Percentiles rank a stretch among this genome's conserved stretches.
Evolutionary conservation across 2,329 filamentous ascomycete genomes (phyloP).

Genomic region (Colletotrichum simmondsii): DNA sequence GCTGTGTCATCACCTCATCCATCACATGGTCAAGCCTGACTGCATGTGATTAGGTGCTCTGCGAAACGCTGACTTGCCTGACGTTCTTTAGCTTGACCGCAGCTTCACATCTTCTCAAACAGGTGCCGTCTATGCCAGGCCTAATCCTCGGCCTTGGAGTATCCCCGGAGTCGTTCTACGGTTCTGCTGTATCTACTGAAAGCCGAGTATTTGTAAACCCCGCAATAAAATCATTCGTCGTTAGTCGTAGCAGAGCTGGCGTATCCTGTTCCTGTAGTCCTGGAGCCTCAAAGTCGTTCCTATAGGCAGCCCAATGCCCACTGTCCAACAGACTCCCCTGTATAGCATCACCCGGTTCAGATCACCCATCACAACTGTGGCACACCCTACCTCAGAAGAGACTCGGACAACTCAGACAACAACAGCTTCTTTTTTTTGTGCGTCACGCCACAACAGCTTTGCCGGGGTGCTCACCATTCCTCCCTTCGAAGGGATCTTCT

Average conservation of each 20-base stretch:
- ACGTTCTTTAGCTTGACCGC: neutral
- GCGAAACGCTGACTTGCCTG: neutral
- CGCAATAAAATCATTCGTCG: neutral
- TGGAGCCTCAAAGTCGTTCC: neutral
- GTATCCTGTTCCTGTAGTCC: neutral
- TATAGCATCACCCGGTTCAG: constrained; percentile 13
- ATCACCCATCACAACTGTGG: constrained; percentile 32
- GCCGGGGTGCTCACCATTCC: constrained; percentile 32
- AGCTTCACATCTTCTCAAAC: neutral
- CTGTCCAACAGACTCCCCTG: neutral
- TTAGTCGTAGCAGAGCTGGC: neutral
- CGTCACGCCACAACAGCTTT: constrained; percentile 35
- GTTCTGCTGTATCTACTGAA: neutral
- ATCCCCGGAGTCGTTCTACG: neutral
- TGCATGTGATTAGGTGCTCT: neutral
- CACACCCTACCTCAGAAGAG: constrained; percentile 21
- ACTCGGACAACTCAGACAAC: constrained; percentile 28
- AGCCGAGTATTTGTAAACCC: neutral
- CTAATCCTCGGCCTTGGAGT: neutral
- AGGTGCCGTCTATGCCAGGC: neutral
- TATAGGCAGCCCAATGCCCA: neutral
- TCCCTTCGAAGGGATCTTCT: constrained; percentile 34
- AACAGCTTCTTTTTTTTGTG: constrained; percentile 33
- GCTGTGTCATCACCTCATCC: neutral
- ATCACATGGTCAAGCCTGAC: neutral